A percentile compares a stretch with the other conserved stretches of the same genome.
phyloP scores from a whole-genome alignment of 441 rosid species.

The Macaranga tanarius region DNA sequence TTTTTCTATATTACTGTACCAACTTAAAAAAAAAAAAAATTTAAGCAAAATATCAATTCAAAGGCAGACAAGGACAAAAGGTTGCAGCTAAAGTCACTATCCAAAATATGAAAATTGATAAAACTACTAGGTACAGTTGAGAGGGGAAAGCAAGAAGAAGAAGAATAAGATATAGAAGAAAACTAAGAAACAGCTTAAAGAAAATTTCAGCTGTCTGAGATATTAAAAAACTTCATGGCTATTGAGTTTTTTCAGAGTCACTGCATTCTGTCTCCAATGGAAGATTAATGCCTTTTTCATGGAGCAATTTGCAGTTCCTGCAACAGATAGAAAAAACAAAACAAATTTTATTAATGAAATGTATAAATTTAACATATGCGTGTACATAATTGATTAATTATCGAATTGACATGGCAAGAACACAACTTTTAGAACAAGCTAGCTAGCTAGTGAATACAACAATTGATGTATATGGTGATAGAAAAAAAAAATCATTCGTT shows the following conservation, averaged over 20 bases:
- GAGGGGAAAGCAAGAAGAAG: neutral
- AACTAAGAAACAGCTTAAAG: conserved; percentile 6
- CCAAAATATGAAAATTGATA: conserved; percentile 22
- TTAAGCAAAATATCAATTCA: conserved; percentile 3
- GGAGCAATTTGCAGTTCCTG: conserved; percentile 5
- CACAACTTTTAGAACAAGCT: neutral
- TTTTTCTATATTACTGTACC: conserved; percentile 13
- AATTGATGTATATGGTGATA: too few species aligned
- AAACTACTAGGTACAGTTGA: conserved; percentile 20
- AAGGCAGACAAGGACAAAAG: conserved; percentile 16
- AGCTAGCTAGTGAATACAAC: neutral
- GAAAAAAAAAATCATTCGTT: neutral
- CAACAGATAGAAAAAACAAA: neutral
- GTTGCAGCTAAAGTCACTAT: conserved; percentile 16
- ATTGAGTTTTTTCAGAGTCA: neutral
- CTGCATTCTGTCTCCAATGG: conserved; percentile 6
- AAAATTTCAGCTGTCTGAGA: conserved; percentile 16
- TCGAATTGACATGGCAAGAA: neutral
- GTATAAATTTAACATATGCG: neutral
- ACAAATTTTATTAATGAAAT: neutral
- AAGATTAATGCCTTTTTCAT: neutral
- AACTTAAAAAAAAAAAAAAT: neutral
- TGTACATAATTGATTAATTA: neutral
- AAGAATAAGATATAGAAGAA: neutral
- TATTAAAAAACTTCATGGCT: neutral